Evolutionary conservation across 2,329 filamentous ascomycete species (phyloP).

Genomic region (Trichoderma simmonsii): DNA sequence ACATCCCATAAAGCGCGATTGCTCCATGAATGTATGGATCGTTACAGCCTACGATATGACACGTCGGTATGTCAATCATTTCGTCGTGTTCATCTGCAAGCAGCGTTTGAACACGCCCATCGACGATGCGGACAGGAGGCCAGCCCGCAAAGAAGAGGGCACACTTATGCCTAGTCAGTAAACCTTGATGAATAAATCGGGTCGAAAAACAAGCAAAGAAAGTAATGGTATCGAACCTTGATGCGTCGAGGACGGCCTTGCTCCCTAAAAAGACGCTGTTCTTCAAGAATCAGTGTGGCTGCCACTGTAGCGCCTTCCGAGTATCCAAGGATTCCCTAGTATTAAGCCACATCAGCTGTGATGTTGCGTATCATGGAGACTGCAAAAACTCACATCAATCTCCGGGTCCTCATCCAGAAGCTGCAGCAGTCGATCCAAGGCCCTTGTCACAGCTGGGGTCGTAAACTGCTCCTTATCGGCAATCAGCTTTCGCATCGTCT

Average conservation of each 20-base stretch:
- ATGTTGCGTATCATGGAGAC: background rate
- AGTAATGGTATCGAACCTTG: constrained; percentile 31
- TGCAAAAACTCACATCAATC: constrained; percentile 26
- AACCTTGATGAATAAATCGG: fast-evolving
- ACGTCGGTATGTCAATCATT: constrained; percentile 50
- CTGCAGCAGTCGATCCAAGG: constrained; percentile 34
- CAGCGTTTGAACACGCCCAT: constrained; percentile 40
- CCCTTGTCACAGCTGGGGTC: constrained; percentile 17
- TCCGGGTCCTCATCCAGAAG: constrained; percentile 43
- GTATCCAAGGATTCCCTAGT: constrained; percentile 54
- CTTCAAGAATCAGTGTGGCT: constrained; percentile 50
- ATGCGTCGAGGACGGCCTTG: constrained; percentile 34
- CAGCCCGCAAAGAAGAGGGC: constrained; percentile 53
- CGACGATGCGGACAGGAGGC: constrained; percentile 47
- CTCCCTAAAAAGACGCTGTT: constrained; percentile 38
- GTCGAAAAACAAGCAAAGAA: background rate
- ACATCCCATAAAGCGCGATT: constrained; percentile 60
- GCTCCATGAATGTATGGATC: constrained; percentile 61
- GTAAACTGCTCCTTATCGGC: constrained; percentile 29
- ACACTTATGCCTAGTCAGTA: constrained; percentile 29
- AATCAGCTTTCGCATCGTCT: constrained; percentile 52
- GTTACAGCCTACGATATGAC: constrained; percentile 51
- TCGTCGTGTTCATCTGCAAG: constrained; percentile 48
- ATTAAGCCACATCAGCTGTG: background rate
- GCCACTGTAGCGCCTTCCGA: constrained; percentile 59